Conservation (phyloP, 495 filamentous ascomycete species). For the Neurospora sp. region DNA sequence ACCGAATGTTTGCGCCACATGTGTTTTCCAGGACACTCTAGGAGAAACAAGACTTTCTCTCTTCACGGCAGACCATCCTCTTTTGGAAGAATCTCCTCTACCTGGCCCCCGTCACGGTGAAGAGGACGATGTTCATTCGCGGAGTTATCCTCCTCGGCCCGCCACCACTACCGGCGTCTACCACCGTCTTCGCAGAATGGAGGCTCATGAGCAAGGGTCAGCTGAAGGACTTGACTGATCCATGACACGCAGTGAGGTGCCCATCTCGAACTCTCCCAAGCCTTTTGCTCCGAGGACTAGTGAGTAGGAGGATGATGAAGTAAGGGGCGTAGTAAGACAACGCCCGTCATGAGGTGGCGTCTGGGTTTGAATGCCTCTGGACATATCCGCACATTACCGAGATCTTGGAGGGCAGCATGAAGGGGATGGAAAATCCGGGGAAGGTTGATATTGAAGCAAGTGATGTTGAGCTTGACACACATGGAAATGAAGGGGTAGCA, state of each 20-base stretch:
- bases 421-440: background rate
- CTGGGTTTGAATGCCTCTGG: background rate
- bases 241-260: background rate
- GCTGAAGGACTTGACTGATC: background rate
- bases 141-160: background rate
- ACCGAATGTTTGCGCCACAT: background rate
- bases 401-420: background rate
- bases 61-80: background rate
- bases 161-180: background rate
- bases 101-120: background rate
- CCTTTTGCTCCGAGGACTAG: background rate
- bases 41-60: background rate
- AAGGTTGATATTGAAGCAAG: background rate
- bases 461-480: background rate
- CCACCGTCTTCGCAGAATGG: background rate
- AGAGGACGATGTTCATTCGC: background rate
- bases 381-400: background rate
- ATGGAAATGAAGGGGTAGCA: background rate
- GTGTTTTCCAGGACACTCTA: background rate
- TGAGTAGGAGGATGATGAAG: background rate
- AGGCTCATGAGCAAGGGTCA: background rate
- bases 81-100: background rate
- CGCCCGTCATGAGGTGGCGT: background rate
- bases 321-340: background rate
- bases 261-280: background rate